Evolutionary conservation across 2,329 filamentous ascomycete species (phyloP), one percentile per base, ranked within the genome.

Genomic region (Juglanconis sp.): DNA sequence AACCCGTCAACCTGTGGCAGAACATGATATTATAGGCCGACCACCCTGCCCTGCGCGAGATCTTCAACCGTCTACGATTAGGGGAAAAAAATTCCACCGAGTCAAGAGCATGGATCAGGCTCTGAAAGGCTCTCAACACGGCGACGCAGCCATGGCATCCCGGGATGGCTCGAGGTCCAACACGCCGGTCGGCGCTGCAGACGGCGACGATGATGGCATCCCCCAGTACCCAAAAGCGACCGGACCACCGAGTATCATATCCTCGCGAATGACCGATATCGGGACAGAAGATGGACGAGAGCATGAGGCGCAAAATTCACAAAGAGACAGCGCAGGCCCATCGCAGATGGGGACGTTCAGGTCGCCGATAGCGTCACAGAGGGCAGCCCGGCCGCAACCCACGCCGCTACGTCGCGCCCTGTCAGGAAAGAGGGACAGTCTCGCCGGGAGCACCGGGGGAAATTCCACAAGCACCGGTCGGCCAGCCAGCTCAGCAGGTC

Each of bases 191-290:
- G 49, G 49, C 56, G 49, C 11, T 17, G 17, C 57, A 24, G 68
- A 69, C 50, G 65, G 56, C 53, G 66, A 70, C 55, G 73, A 78
- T 55, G 75, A 75, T 44, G 71, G 72, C 59, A 77, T 78, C 44
- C 74, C 77, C 3, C 74, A 76, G 48, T 76, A 76, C 52, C 74
- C 77, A 3, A 72, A 68, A 69, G 71, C 74, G 48, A 72, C 78
- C 61, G 81, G 83, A 36, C 80, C 83, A 30, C 80, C 85, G 51
- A 89, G 87, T 65, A 81, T 89, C 60, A 88, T 90, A 56, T 91
- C 88, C 34, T 90, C 87, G 60, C 85, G 86, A 63, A 87, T 91
- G 82, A 91, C 87, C 36, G 84, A 87, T 63, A 83, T 86, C 62
- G 79, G 76, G 32, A 84, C 81, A 24, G 81, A 86, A 56, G 82